Conservation (phyloP, 352 stramenopile genomes). For the Phytophthora kernoviae region DNA sequence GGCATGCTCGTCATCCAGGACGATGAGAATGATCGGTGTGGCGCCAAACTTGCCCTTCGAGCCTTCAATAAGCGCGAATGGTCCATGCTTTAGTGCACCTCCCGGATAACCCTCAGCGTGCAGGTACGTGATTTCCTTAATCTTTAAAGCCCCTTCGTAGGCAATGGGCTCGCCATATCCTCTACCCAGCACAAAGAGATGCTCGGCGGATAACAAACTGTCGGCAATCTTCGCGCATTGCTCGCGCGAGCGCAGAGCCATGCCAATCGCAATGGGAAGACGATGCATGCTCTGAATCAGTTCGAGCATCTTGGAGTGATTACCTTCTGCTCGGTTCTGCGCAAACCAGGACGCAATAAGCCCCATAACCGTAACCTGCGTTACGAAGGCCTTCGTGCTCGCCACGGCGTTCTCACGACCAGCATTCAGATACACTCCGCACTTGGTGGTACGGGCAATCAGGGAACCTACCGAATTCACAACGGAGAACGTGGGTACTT, state of each 20-base stretch:
- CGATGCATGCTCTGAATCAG: slow-evolving; percentile 96
- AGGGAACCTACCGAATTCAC: slow-evolving; percentile 98
- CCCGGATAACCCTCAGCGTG: slow-evolving; percentile 98
- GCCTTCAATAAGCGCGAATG: slow-evolving; percentile 98
- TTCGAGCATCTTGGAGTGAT: slow-evolving; percentile 85
- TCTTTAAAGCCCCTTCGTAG: slow-evolving; percentile 98
- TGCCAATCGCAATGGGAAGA: slow-evolving; percentile 97
- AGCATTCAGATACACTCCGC: slow-evolving; percentile 98
- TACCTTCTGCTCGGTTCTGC: slow-evolving; percentile 85
- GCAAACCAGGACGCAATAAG: slow-evolving; percentile 92
- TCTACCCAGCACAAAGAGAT: slow-evolving; percentile 96
- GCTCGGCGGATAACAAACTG: slow-evolving; percentile 88
- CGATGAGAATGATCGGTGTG: slow-evolving; percentile 97
- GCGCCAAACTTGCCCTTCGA: slow-evolving; percentile 93
- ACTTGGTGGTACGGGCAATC: slow-evolving; percentile 94
- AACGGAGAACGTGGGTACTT: slow-evolving; percentile 91
- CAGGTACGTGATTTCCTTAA: slow-evolving; percentile 99
- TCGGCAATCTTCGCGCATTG: slow-evolving; percentile 92
- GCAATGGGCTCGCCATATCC: slow-evolving; percentile 95
- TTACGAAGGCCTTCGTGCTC: slow-evolving; percentile 99
- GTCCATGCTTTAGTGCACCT: slow-evolving; percentile 98
- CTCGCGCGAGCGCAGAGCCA: slow-evolving; percentile 93
- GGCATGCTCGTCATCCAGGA: slow-evolving; percentile 97
- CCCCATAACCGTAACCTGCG: slow-evolving; percentile 93
- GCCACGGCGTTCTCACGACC: slow-evolving; percentile 98